These are phyloP conservation scores for Sporormia fimetaria DNA, from an alignment of 495 filamentous ascomycete species.

Conservation along the genomic window DNA sequence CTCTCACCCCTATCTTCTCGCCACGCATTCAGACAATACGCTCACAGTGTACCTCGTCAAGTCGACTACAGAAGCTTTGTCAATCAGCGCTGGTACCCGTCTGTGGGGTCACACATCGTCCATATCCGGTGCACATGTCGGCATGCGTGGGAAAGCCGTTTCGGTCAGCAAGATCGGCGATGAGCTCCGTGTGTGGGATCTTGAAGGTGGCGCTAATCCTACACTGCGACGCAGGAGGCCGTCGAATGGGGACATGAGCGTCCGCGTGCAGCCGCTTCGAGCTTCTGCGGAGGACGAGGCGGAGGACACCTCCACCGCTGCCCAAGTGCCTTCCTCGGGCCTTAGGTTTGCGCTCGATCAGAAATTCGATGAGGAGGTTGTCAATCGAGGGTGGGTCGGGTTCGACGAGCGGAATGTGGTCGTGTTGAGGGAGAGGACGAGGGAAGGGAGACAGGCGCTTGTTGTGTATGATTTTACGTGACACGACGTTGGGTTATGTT, in stretches of 20 bases:
- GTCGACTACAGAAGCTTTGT: conserved; percentile 54
- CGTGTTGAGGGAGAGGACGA: conserved; percentile 61
- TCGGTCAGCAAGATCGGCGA: conserved; percentile 72
- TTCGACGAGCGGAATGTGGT: conserved; percentile 94
- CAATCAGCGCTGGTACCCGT: conserved; percentile 60
- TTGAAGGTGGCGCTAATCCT: conserved; percentile 59
- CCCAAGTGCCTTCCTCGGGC: conserved; percentile 8
- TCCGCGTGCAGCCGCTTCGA: conserved; percentile 41
- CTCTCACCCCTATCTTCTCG: conserved; percentile 82
- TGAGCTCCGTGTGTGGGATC: conserved; percentile 88
- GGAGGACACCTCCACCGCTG: conserved; percentile 12
- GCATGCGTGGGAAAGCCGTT: conserved; percentile 76
- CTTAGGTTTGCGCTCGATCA: conserved; percentile 21
- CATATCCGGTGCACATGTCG: conserved; percentile 76
- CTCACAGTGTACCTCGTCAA: conserved; percentile 76
- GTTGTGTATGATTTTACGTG: conserved; percentile 89
- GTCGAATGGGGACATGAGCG: conserved; percentile 40
- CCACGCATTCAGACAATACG: conserved; percentile 84
- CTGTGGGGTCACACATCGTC: conserved; percentile 94
- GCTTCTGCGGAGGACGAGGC: conserved; percentile 17
- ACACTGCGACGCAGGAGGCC: conserved; percentile 33
- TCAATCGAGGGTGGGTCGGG: conserved; percentile 57
- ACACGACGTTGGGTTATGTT: too few relatives aligned
- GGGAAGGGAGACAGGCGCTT: conserved; percentile 55
- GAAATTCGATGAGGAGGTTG: conserved; percentile 22